Percentiles rank a stretch among this genome's conserved stretches.
phyloP scores from a whole-genome alignment of 768 basidiomycete species.

The Calocybe cyanea region DNA sequence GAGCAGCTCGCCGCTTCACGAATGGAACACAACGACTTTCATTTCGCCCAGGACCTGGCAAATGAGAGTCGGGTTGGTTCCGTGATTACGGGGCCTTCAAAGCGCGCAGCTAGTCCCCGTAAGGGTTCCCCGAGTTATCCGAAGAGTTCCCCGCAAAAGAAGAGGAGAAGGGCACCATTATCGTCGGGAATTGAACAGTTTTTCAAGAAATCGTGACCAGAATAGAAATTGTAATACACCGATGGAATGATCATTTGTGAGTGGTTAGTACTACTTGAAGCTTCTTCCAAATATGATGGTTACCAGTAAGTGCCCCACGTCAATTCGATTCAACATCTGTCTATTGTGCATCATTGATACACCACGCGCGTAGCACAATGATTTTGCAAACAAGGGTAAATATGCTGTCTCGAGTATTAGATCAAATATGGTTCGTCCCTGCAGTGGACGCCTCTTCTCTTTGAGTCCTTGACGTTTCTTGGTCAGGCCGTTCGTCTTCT shows the following conservation, averaged over 20 bases:
- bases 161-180: slow-evolving; percentile 13
- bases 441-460: slow-evolving; percentile 8
- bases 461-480: slow-evolving; percentile 12
- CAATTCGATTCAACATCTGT: slow-evolving; percentile 2
- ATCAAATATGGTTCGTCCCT: slow-evolving; percentile 8
- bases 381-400: slow-evolving; percentile 13
- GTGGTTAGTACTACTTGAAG: background rate
- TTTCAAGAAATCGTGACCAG: slow-evolving; percentile 11
- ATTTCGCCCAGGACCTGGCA: slow-evolving; percentile 79
- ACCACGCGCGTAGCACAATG: background rate
- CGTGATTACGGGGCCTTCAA: slow-evolving; percentile 14
- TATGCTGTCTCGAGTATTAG: slow-evolving; percentile 2
- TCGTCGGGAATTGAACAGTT: slow-evolving; percentile 18
- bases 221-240: background rate
- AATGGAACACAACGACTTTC: slow-evolving; percentile 85
- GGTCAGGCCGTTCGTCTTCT: slow-evolving; percentile 8
- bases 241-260: background rate
- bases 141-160: slow-evolving; percentile 15
- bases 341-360: background rate
- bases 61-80: slow-evolving; percentile 30
- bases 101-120: background rate
- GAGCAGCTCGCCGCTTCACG: slow-evolving; percentile 39
- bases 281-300: slow-evolving; percentile 11
- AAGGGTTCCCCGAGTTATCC: slow-evolving; percentile 5
- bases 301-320: background rate